Evolutionary conservation across 2,329 filamentous ascomycete genomes (phyloP).

Genomic region (Simplicillium aogashimaense): DNA sequence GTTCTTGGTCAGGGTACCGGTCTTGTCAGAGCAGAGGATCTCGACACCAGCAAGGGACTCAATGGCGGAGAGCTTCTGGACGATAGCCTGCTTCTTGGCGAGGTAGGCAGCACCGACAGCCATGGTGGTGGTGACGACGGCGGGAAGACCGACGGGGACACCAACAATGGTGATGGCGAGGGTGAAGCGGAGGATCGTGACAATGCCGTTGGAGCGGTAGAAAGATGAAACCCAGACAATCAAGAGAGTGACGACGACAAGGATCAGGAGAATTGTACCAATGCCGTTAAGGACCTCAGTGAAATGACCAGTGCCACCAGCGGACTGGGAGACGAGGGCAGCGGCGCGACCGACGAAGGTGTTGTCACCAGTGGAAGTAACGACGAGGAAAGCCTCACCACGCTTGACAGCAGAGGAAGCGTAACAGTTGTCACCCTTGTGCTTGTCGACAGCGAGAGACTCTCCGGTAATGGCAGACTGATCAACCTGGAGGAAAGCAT

Average conservation of each 20-base stretch:
- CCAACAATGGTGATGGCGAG: constrained; percentile 85
- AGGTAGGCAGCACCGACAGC: constrained; percentile 86
- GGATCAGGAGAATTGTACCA: constrained; percentile 61
- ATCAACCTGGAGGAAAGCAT: constrained; percentile 80
- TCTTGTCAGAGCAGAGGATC: constrained; percentile 93
- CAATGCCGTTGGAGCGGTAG: constrained; percentile 76
- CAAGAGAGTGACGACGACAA: constrained; percentile 72
- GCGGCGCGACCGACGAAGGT: constrained; percentile 86
- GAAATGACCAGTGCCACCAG: constrained; percentile 71
- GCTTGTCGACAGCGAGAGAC: constrained; percentile 85
- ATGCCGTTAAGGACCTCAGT: constrained; percentile 86
- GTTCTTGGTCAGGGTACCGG: constrained; percentile 88
- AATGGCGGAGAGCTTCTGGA: constrained; percentile 86
- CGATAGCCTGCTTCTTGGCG: constrained; percentile 86
- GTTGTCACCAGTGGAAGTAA: constrained; percentile 78
- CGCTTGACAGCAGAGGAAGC: constrained; percentile 85
- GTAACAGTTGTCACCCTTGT: constrained; percentile 70
- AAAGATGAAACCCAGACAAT: constrained; percentile 81
- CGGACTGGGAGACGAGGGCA: constrained; percentile 71
- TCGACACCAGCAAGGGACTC: constrained; percentile 88
- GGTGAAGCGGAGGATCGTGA: constrained; percentile 73
- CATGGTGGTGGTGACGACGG: constrained; percentile 91
- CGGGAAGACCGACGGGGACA: constrained; percentile 86
- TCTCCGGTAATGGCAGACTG: constrained; percentile 89
- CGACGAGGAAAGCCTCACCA: constrained; percentile 74